Evolutionary conservation across 805 yeast species (phyloP).

Genomic region (Starmerella cellae): DNA sequence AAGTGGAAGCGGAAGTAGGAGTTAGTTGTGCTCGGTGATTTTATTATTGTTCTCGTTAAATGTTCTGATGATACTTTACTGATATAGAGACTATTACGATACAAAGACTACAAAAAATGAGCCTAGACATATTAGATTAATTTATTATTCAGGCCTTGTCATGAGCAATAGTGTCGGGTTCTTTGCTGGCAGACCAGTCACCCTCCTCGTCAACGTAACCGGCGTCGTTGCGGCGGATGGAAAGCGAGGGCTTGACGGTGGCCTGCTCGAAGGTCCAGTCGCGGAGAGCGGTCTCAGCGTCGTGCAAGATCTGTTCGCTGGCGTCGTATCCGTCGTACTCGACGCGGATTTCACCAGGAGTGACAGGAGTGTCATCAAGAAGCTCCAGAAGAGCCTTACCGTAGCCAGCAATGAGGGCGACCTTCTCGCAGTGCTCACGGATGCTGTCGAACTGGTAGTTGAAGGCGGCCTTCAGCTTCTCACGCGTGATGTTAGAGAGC

Average conservation of each 20-base stretch:
- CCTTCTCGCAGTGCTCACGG: conserved; percentile 90
- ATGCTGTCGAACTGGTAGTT: conserved; percentile 91
- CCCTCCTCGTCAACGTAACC: conserved; percentile 29
- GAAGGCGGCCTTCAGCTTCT: conserved; percentile 93
- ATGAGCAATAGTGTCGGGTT: conserved; percentile 25
- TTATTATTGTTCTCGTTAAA: too few relatives aligned
- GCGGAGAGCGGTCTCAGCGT: conserved; percentile 89
- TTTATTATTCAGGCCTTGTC: conserved; percentile 14
- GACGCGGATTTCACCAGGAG: conserved; percentile 98
- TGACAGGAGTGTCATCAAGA: conserved; percentile 90
- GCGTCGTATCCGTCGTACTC: conserved; percentile 98
- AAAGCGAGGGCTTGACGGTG: conserved; percentile 82
- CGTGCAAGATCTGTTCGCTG: conserved; percentile 92
- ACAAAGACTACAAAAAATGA: conserved; percentile 12
- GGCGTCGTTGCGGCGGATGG: conserved; percentile 57
- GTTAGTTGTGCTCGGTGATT: too few relatives aligned
- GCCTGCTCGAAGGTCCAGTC: conserved; percentile 96
- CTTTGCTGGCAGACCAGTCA: conserved; percentile 30
- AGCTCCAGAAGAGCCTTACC: conserved; percentile 95
- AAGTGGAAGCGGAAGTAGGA: too few relatives aligned
- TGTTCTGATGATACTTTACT: too few relatives aligned
- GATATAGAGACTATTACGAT: conserved; percentile 10
- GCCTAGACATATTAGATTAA: conserved; percentile 1
- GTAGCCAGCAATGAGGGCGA: conserved; percentile 95
- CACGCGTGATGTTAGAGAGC: conserved; percentile 94